These are phyloP conservation scores for Phylloboletellus chloephorus DNA, from an alignment of 1,284 basidiomycete genomes.

Conservation along the genomic window DNA sequence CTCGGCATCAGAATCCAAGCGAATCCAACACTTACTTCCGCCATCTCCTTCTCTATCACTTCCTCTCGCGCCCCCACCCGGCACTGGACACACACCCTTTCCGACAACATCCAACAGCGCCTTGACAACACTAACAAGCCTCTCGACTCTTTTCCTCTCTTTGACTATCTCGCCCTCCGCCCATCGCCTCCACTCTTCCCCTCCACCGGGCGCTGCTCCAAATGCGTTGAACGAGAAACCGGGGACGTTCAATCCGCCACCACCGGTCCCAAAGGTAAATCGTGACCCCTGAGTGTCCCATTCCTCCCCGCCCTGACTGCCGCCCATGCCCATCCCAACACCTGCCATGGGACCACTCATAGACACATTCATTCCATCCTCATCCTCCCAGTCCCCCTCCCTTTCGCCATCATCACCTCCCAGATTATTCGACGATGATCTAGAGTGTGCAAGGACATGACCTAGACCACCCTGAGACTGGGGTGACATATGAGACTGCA, in stretches of 20 bases:
- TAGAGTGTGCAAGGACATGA: conserved; percentile 21
- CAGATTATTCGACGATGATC: conserved; percentile 28
- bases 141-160: conserved; percentile 52
- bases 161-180: conserved; percentile 23
- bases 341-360: conserved; percentile 11
- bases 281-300: conserved; percentile 21
- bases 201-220: conserved; percentile 7
- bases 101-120: conserved; percentile 54
- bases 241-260: conserved; percentile 14
- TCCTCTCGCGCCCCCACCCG: neutral
- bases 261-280: conserved; percentile 13
- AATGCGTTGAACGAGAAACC: conserved; percentile 12
- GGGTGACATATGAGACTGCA: conserved; percentile 10
- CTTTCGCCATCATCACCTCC: conserved; percentile 26
- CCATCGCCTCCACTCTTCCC: conserved; percentile 31
- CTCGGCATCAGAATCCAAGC: conserved; percentile 5
- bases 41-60: conserved; percentile 13
- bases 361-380: conserved; percentile 17
- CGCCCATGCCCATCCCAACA: conserved; percentile 15
- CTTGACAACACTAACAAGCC: conserved; percentile 42
- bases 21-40: conserved; percentile 13
- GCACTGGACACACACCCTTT: conserved; percentile 36
- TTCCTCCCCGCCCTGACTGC: conserved; percentile 17
- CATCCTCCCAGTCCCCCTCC: conserved; percentile 29
- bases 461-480: conserved; percentile 12